Conservation (phyloP, 768 basidiomycete genomes). For the Pisolithus tinctorius region DNA sequence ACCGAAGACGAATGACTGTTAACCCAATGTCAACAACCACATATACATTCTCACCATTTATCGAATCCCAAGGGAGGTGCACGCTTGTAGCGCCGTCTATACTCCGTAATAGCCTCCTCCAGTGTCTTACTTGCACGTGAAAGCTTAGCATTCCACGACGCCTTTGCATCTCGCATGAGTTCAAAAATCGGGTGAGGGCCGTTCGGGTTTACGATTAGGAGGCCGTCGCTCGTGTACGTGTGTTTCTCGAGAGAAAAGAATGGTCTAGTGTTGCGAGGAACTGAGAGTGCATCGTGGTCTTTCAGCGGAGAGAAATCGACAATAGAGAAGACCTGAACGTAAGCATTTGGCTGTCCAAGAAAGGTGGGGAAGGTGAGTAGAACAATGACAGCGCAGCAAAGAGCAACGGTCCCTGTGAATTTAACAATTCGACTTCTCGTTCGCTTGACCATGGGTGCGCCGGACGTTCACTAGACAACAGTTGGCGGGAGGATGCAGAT, state of each 20-base stretch:
- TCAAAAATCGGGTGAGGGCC: constrained; percentile 39
- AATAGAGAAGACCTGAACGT: too few species aligned
- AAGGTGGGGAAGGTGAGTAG: too few species aligned
- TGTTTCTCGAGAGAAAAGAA: constrained; percentile 10
- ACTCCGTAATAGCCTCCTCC: constrained; percentile 32
- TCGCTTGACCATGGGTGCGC: too few species aligned
- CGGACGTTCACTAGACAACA: too few species aligned
- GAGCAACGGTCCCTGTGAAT: too few species aligned
- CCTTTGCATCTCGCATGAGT: constrained; percentile 31
- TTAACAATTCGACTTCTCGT: too few species aligned
- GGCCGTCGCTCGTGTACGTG: constrained; percentile 19
- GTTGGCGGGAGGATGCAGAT: too few species aligned
- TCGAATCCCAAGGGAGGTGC: constrained; percentile 37
- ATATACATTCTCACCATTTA: constrained; percentile 27
- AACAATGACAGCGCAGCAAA: too few species aligned
- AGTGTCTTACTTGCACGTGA: constrained; percentile 31
- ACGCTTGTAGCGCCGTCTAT: constrained; percentile 27
- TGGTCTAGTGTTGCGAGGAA: too few species aligned
- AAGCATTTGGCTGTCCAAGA: too few species aligned
- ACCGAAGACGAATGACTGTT: neutral
- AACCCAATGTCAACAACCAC: neutral
- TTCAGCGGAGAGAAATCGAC: too few species aligned
- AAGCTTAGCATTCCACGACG: constrained; percentile 30
- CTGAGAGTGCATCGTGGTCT: too few species aligned
- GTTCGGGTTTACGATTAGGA: constrained; percentile 28